Conservation (phyloP, 805 yeast species). For the Nakazawaea siamensis region DNA sequence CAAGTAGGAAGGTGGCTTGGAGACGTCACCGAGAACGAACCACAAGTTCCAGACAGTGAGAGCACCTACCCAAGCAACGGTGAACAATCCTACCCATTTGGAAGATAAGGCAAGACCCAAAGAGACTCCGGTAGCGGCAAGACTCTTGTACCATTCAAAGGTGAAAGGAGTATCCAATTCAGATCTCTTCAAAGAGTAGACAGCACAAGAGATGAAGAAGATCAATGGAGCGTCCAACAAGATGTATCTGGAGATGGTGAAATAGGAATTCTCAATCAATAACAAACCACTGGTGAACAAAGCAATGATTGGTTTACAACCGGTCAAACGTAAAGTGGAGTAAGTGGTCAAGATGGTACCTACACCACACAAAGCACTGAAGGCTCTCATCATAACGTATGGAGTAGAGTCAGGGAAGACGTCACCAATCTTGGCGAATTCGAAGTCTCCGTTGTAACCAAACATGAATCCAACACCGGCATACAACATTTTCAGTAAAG, state of each 20-base stretch:
- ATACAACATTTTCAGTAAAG: constrained; percentile 66
- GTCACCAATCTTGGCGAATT: constrained; percentile 59
- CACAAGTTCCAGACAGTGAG: constrained; percentile 56
- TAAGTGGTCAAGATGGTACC: constrained; percentile 59
- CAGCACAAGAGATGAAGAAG: constrained; percentile 68
- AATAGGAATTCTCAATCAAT: constrained; percentile 58
- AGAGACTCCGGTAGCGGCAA: constrained; percentile 58
- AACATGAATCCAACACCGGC: constrained; percentile 62
- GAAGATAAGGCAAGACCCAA: constrained; percentile 67
- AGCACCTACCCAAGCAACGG: constrained; percentile 70
- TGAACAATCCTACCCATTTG: constrained; percentile 82
- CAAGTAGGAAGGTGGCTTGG: constrained; percentile 35
- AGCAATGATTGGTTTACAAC: constrained; percentile 59
- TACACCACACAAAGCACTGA: constrained; percentile 62
- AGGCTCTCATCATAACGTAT: constrained; percentile 58
- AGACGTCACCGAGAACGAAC: constrained; percentile 67
- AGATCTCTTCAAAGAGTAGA: constrained; percentile 56
- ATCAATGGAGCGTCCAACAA: constrained; percentile 69
- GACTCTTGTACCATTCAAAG: constrained; percentile 46
- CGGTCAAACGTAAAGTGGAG: constrained; percentile 63
- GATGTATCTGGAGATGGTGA: constrained; percentile 69
- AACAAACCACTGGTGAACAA: constrained; percentile 47
- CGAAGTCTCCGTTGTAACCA: constrained; percentile 67
- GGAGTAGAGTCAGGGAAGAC: constrained; percentile 52
- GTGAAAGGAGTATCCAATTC: constrained; percentile 60